phyloP scores from a whole-genome alignment of 2,329 filamentous ascomycete species.

The Mycocentrospora acerina region DNA sequence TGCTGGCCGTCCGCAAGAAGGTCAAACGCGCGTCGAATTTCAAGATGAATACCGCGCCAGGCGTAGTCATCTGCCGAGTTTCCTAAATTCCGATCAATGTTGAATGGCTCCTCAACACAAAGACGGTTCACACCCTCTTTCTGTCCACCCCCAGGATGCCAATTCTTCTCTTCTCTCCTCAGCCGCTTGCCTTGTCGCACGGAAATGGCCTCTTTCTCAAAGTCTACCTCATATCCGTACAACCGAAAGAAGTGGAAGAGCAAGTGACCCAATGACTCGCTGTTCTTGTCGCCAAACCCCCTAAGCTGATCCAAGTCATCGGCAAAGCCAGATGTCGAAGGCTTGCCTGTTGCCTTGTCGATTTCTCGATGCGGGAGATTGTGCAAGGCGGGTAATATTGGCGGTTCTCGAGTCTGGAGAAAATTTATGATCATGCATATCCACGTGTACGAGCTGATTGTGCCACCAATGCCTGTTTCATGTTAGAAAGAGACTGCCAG shows the following conservation, averaged over 20 bases:
- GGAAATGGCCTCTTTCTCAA: constrained; percentile 79
- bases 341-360: constrained; percentile 62
- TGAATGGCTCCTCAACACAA: constrained; percentile 97
- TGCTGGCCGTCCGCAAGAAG: constrained; percentile 72
- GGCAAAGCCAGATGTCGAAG: constrained; percentile 70
- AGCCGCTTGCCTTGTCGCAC: constrained; percentile 78
- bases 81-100: constrained; percentile 81
- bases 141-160: constrained; percentile 63
- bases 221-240: constrained; percentile 92
- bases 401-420: constrained; percentile 80
- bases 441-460: constrained; percentile 97
- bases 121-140: constrained; percentile 67
- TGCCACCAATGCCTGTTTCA: constrained; percentile 74
- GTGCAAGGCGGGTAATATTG: constrained; percentile 83
- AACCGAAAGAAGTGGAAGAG: constrained; percentile 94
- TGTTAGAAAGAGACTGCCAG: constrained; percentile 18
- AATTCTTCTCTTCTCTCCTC: constrained; percentile 82
- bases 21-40: constrained; percentile 86
- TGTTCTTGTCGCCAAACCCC: constrained; percentile 76
- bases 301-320: constrained; percentile 77
- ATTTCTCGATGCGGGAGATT: constrained; percentile 66
- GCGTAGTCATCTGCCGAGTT: constrained; percentile 97
- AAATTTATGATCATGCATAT: constrained; percentile 98
- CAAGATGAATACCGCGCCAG: constrained; percentile 85
- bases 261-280: constrained; percentile 79